Evolutionary conservation across 441 rosid species (phyloP).

Genomic region (Mallotus japonicus): DNA sequence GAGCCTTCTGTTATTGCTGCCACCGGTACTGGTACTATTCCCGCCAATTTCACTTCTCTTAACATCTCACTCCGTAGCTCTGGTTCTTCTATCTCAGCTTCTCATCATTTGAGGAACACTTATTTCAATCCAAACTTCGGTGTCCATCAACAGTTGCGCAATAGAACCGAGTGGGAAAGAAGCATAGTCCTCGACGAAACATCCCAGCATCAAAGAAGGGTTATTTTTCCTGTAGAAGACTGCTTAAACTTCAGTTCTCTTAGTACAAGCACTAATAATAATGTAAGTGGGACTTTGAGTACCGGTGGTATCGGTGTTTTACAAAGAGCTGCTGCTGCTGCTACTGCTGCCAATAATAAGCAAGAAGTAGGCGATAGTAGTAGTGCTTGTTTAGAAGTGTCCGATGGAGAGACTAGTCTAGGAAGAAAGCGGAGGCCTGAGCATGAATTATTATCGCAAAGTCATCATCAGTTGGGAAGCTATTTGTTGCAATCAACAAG

Average conservation of each 20-base stretch:
- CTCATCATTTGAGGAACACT: slow-evolving; percentile 54
- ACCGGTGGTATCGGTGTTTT: slow-evolving; percentile 28
- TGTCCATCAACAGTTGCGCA: slow-evolving; percentile 29
- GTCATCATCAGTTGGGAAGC: slow-evolving; percentile 43
- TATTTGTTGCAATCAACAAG: slow-evolving; percentile 57
- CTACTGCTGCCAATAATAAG: slow-evolving; percentile 21
- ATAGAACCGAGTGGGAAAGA: slow-evolving; percentile 35
- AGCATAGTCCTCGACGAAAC: slow-evolving; percentile 19
- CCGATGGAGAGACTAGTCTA: slow-evolving; percentile 23
- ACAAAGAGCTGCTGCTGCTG: slow-evolving; percentile 22
- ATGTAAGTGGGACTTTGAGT: slow-evolving; percentile 17
- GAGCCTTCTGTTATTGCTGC: slow-evolving; percentile 89
- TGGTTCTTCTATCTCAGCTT: slow-evolving; percentile 69
- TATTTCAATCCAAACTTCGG: slow-evolving; percentile 51
- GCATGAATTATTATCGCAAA: slow-evolving; percentile 32
- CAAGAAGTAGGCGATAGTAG: slow-evolving; percentile 29
- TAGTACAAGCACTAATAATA: slow-evolving; percentile 14
- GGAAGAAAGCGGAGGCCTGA: slow-evolving; percentile 37
- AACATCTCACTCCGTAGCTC: slow-evolving; percentile 85
- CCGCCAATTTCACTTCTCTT: slow-evolving; percentile 79
- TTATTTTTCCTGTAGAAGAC: slow-evolving; percentile 33
- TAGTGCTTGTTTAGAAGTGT: slow-evolving; percentile 24
- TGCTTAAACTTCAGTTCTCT: slow-evolving; percentile 23
- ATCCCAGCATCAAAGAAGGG: slow-evolving; percentile 29
- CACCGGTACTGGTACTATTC: slow-evolving; percentile 90